Conservation (phyloP, 2,329 filamentous ascomycete genomes). For the Cladosporium sp. region DNA sequence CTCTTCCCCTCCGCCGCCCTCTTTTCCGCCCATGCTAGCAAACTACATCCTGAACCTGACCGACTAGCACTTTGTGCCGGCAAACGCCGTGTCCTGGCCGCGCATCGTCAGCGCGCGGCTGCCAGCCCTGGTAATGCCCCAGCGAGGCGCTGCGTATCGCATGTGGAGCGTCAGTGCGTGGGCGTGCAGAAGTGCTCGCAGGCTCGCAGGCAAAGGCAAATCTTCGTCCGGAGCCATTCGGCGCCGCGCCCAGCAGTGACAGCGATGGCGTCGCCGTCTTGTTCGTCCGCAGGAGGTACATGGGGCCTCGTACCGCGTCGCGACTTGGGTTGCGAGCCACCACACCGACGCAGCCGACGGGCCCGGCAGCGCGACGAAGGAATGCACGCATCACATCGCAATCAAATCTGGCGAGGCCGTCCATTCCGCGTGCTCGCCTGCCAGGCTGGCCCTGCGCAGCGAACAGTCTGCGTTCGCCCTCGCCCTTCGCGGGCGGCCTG, state of each 20-base stretch:
- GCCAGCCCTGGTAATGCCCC: constrained; percentile 5
- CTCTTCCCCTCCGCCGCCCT: too few species aligned
- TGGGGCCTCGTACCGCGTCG: constrained; percentile 5
- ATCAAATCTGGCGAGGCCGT: background rate
- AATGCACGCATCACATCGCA: constrained; percentile 3
- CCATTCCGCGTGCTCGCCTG: background rate
- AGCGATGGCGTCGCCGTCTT: too few species aligned
- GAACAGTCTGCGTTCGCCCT: background rate
- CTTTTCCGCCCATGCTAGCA: too few species aligned
- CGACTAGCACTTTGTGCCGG: background rate
- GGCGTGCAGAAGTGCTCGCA: too few species aligned
- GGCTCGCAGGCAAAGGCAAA: background rate
- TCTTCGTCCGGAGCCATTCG: background rate
- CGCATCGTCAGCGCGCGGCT: constrained; percentile 1
- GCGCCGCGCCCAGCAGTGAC: too few species aligned
- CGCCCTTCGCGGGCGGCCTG: background rate
- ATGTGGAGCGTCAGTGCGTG: constrained; percentile 3
- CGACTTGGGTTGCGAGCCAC: background rate
- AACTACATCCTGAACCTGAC: too few species aligned
- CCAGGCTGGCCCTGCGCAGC: too few species aligned
- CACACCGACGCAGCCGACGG: constrained; percentile 7
- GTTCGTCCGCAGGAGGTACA: background rate
- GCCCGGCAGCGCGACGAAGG: constrained; percentile 5
- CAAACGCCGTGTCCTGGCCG: constrained; percentile 2
- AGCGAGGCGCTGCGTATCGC: constrained; percentile 1